Conservation (phyloP, 495 filamentous ascomycete genomes). For the Tricharina praecox region DNA sequence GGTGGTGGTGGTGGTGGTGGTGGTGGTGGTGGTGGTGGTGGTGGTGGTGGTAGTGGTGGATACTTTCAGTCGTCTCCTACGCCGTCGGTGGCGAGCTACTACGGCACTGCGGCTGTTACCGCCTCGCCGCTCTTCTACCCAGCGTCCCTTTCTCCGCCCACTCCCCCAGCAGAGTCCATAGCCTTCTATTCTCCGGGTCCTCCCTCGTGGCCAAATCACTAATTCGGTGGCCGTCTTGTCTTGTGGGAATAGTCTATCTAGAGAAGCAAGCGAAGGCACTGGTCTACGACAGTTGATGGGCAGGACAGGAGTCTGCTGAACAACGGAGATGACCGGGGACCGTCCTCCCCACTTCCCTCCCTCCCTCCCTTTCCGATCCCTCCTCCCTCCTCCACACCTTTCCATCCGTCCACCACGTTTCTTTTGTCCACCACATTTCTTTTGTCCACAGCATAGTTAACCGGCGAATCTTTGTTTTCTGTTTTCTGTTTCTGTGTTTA, state of each 20-base stretch:
- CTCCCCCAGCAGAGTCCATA: background rate
- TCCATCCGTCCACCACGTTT: too few relatives aligned
- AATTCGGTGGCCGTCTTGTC: background rate
- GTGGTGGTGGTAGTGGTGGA: background rate
- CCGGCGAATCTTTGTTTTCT: too few relatives aligned
- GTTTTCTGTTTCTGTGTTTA: too few relatives aligned
- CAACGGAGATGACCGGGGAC: too few relatives aligned
- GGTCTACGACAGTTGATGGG: background rate
- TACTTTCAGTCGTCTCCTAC: background rate
- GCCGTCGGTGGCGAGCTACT: background rate
- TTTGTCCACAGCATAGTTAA: too few relatives aligned
- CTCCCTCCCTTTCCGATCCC: too few relatives aligned
- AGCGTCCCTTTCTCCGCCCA: background rate
- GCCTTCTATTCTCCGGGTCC: background rate
- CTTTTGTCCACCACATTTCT: too few relatives aligned
- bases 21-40: background rate
- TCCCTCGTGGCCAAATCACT: background rate
- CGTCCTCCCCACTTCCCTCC: too few relatives aligned
- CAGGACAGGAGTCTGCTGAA: too few relatives aligned
- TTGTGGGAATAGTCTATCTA: background rate
- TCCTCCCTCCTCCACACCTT: too few relatives aligned
- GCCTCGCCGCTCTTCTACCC: background rate
- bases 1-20: too few relatives aligned
- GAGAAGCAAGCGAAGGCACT: background rate
- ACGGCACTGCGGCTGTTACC: background rate